phyloP scores from a whole-genome alignment of 148 eudicot genomes.

The Simmondsia chinensis region DNA sequence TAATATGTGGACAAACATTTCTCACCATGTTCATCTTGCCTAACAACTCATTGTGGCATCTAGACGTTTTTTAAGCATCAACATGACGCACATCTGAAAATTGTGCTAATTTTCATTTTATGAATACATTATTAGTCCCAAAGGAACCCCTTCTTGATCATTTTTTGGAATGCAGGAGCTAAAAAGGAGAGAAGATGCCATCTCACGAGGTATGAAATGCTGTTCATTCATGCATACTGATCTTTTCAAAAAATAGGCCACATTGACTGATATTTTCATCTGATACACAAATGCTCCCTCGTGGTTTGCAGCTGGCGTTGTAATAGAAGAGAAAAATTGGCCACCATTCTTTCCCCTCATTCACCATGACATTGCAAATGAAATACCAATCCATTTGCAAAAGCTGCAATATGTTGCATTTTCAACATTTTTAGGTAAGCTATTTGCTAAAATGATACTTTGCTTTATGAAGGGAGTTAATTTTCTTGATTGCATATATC shows the following conservation, averaged over 20 bases:
- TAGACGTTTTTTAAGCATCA: no score
- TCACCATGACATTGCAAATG: conserved; percentile 83
- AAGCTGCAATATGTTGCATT: conserved; percentile 82
- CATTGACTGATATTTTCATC: no score
- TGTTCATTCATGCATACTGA: no score
- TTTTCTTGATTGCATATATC: no score
- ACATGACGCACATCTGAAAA: no score
- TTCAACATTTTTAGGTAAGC: conserved; percentile 76
- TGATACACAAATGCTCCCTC: neutral
- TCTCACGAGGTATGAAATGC: conserved; percentile 61
- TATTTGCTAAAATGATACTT: neutral
- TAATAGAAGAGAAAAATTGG: conserved; percentile 80
- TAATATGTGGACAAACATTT: no score
- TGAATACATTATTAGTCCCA: no score
- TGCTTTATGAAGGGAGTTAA: no score
- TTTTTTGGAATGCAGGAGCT: conserved; percentile 47
- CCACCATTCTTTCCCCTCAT: conserved; percentile 83
- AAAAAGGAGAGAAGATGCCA: conserved; percentile 78
- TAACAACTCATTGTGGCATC: no score
- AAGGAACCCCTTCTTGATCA: conserved; percentile 3
- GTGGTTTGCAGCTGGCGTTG: conserved; percentile 63
- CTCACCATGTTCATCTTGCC: no score
- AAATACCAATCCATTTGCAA: conserved; percentile 81
- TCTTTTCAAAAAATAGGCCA: no score
- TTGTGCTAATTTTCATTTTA: no score